These are phyloP conservation scores for Dissoconium aciculare DNA, from an alignment of 2,329 filamentous ascomycete species.

Conservation along the genomic window DNA sequence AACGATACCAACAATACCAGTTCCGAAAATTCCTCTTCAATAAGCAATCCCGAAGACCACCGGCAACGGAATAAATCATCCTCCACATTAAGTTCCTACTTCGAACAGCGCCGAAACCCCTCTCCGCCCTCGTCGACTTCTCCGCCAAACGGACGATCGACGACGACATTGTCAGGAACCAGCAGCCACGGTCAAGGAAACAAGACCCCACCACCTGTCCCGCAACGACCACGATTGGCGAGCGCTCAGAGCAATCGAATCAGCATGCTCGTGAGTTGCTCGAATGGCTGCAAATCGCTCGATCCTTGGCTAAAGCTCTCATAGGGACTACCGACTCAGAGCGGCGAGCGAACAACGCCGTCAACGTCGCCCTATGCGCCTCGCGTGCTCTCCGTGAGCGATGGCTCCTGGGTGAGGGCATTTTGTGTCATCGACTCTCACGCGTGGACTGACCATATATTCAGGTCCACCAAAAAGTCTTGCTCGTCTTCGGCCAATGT, in stretches of 20 bases:
- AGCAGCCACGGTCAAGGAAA: conserved; percentile 28
- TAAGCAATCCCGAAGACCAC: conserved; percentile 5
- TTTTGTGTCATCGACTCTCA: conserved; percentile 3
- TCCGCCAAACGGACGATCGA: conserved; percentile 45
- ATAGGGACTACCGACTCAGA: conserved; percentile 14
- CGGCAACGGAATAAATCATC: conserved; percentile 39
- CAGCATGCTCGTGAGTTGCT: conserved; percentile 35
- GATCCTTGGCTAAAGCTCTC: no score
- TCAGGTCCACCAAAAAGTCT: conserved; percentile 80
- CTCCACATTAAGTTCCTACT: conserved; percentile 44
- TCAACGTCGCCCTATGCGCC: conserved; percentile 64
- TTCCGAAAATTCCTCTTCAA: conserved; percentile 29
- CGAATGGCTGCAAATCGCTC: no score
- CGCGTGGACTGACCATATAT: conserved; percentile 6
- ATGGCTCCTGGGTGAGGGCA: conserved; percentile 64
- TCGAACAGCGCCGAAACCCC: conserved; percentile 42
- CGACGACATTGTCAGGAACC: conserved; percentile 44
- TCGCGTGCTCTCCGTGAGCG: conserved; percentile 59
- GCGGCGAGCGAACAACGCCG: conserved; percentile 15
- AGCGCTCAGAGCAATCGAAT: conserved; percentile 36
- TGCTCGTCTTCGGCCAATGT: conserved; percentile 68
- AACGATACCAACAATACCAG: conserved; percentile 33
- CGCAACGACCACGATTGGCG: conserved; percentile 19
- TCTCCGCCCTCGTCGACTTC: conserved; percentile 62
- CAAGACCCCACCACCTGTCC: conserved; percentile 26